Conservation (phyloP, 1,284 basidiomycete genomes). For the Phlebopus sp. region DNA sequence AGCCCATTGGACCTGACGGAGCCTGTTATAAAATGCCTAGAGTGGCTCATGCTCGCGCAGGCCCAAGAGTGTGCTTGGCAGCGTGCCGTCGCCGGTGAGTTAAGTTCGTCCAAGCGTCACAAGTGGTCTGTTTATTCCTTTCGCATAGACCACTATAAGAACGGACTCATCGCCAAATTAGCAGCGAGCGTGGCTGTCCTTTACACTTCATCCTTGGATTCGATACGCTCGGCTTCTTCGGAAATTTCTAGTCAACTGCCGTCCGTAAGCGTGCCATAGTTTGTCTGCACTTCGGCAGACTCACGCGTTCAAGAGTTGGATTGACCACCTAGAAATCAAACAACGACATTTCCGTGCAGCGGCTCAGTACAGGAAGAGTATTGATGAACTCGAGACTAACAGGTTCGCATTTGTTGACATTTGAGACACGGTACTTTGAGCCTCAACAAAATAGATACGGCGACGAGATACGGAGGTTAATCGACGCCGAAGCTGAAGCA, state of each 20-base stretch:
- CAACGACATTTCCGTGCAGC: slow-evolving; percentile 86
- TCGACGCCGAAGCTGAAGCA: slow-evolving; percentile 63
- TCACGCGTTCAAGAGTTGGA: slow-evolving; percentile 61
- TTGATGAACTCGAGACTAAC: slow-evolving; percentile 87
- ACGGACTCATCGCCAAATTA: slow-evolving; percentile 83
- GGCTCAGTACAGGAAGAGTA: slow-evolving; percentile 85
- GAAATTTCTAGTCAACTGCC: slow-evolving; percentile 51
- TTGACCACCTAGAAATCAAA: slow-evolving; percentile 83
- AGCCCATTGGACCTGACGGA: slow-evolving; percentile 63
- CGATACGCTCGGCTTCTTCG: slow-evolving; percentile 50
- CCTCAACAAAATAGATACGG: slow-evolving; percentile 62
- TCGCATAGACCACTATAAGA: slow-evolving; percentile 70
- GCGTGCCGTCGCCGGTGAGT: slow-evolving; percentile 77
- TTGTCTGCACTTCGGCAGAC: slow-evolving; percentile 7
- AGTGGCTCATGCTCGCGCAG: slow-evolving; percentile 86
- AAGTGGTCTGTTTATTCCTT: slow-evolving; percentile 4
- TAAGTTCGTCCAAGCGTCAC: neutral
- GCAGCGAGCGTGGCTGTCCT: slow-evolving; percentile 73
- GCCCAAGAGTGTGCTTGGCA: slow-evolving; percentile 99
- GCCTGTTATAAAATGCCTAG: slow-evolving; percentile 62
- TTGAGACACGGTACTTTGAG: slow-evolving; percentile 1
- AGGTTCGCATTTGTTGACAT: slow-evolving; percentile 41
- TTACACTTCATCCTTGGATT: slow-evolving; percentile 57
- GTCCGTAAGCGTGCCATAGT: slow-evolving; percentile 39
- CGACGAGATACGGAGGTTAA: slow-evolving; percentile 74